Percentiles rank a stretch among this genome's conserved stretches.
phyloP scores from a whole-genome alignment of 2,329 filamentous ascomycete species.

The Chaetomium sp. region DNA sequence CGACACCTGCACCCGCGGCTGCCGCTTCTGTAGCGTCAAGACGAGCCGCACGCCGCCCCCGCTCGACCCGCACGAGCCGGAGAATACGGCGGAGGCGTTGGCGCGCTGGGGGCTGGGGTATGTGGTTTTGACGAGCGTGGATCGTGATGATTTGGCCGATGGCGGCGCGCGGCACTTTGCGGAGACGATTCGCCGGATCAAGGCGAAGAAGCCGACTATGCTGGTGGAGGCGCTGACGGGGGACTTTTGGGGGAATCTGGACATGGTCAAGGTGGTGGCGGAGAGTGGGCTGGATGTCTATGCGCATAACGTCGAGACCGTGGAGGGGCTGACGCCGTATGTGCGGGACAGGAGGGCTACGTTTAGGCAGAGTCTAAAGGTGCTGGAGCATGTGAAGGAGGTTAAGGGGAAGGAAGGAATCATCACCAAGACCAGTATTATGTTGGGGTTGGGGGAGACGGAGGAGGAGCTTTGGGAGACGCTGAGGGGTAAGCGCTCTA shows the following conservation, averaged over 20 bases:
- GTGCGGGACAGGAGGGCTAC: slow-evolving; percentile 88
- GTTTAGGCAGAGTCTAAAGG: slow-evolving; percentile 80
- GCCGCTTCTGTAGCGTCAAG: slow-evolving; percentile 96
- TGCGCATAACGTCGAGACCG: slow-evolving; percentile 96
- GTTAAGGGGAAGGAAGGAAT: slow-evolving; percentile 67
- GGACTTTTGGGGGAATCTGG: slow-evolving; percentile 81
- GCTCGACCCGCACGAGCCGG: slow-evolving; percentile 92
- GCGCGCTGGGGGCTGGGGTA: slow-evolving; percentile 93
- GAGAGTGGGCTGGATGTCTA: slow-evolving; percentile 91
- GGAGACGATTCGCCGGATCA: slow-evolving; percentile 92
- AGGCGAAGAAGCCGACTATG: slow-evolving; percentile 75
- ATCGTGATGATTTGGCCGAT: slow-evolving; percentile 88
- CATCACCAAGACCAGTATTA: slow-evolving; percentile 98
- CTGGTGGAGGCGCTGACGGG: slow-evolving; percentile 84
- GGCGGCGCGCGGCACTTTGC: slow-evolving; percentile 89
- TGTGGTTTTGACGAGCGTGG: slow-evolving; percentile 90
- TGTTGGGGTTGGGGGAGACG: slow-evolving; percentile 92
- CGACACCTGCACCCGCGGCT: slow-evolving; percentile 94
- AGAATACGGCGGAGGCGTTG: slow-evolving; percentile 93
- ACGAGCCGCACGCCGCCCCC: slow-evolving; percentile 74
- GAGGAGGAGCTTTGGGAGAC: slow-evolving; percentile 83
- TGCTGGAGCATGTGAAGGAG: slow-evolving; percentile 80
- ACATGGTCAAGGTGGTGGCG: slow-evolving; percentile 84
- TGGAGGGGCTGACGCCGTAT: slow-evolving; percentile 84
- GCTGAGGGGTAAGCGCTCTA: slow-evolving; percentile 59